These are phyloP conservation scores for Kernera saxatilis DNA, from an alignment of 345 rosid genomes.

Conservation along the genomic window DNA sequence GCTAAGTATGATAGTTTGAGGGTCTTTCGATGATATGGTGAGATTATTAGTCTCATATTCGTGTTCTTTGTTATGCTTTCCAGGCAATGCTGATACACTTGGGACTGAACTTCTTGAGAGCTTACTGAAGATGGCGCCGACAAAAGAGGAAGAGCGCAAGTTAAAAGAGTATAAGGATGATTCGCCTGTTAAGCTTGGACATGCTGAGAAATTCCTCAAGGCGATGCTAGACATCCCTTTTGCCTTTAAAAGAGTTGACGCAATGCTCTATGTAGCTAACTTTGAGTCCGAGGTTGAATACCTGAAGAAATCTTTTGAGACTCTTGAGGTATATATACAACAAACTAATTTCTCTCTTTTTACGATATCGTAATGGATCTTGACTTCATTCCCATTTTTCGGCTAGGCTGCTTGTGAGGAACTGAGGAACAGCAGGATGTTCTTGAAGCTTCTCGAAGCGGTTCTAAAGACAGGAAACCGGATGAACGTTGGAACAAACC, in stretches of 20 bases:
- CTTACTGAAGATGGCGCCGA: conserved; percentile 87
- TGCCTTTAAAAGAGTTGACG: conserved; percentile 80
- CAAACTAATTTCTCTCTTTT: background rate
- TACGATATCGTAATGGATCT: background rate
- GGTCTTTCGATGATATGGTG: background rate
- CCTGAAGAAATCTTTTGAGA: conserved; percentile 70
- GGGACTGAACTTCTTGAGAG: conserved; percentile 96
- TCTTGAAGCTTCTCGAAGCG: conserved; percentile 88
- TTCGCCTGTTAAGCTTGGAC: conserved; percentile 75
- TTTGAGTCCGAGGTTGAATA: conserved; percentile 89
- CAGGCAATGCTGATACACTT: conserved; percentile 87
- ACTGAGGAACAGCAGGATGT: conserved; percentile 82
- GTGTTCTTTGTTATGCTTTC: background rate
- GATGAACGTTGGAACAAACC: conserved; percentile 97
- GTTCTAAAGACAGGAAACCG: conserved; percentile 98
- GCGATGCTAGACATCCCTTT: conserved; percentile 88
- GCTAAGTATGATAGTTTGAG: background rate
- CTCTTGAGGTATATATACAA: conserved; percentile 67
- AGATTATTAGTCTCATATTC: background rate
- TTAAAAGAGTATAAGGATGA: conserved; percentile 70
- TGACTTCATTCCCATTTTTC: background rate
- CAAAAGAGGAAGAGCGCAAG: conserved; percentile 89
- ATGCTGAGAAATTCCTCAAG: conserved; percentile 89
- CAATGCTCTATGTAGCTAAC: conserved; percentile 84
- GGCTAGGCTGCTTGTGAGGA: conserved; percentile 96